Percentiles rank a stretch among this genome's conserved stretches.
Evolutionary conservation across 2,329 filamentous ascomycete genomes (phyloP).

Genomic region (Pochonia chlamydosporia): DNA sequence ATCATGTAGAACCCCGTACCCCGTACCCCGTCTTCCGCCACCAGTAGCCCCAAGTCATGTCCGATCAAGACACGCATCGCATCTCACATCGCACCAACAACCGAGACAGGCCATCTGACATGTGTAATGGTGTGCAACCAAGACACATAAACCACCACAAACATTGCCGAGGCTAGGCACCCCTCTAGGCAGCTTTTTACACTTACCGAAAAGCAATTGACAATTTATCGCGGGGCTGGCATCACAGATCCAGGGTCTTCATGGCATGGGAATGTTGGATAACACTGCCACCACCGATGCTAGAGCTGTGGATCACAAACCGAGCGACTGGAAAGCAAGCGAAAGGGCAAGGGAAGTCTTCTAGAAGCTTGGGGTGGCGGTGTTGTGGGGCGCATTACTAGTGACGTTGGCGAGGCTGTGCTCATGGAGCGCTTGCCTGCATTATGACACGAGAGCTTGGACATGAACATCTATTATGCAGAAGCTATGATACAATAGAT

Average conservation of each 20-base stretch:
- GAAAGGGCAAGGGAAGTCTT: slow-evolving; percentile 1
- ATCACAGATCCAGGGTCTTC: too few species aligned
- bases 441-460: neutral
- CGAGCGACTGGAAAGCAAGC: too few species aligned
- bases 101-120: slow-evolving; percentile 1
- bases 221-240: too few species aligned
- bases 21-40: too few species aligned
- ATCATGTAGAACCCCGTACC: too few species aligned
- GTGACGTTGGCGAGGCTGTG: slow-evolving; percentile 3
- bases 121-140: neutral
- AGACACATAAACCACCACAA: neutral
- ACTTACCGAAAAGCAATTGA: neutral
- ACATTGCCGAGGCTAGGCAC: neutral
- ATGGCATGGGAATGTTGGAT: too few species aligned
- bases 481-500: too few species aligned
- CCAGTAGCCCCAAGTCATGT: neutral
- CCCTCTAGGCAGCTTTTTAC: slow-evolving; percentile 4
- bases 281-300: neutral
- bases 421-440: slow-evolving; percentile 12
- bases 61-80: neutral
- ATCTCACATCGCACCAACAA: neutral
- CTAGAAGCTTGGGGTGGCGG: slow-evolving; percentile 2
- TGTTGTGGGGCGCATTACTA: neutral
- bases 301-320: neutral
- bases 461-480: too few species aligned